Evolutionary conservation across 805 yeast genomes (phyloP).

Genomic region (Metschnikowia similis): DNA sequence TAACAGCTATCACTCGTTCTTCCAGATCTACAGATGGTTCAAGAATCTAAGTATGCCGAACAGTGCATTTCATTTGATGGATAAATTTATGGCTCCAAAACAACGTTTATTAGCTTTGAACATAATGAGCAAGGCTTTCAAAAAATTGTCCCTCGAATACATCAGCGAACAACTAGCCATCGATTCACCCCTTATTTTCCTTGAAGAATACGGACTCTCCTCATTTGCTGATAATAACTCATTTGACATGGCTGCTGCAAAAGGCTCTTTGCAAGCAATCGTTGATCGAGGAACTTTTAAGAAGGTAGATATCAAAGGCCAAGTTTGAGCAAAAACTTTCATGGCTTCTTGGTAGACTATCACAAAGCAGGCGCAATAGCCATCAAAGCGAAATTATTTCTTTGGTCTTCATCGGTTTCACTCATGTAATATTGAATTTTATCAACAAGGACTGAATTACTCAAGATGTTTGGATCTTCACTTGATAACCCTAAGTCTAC

Average conservation of each 20-base stretch:
- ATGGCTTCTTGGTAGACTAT: background rate
- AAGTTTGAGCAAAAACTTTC: slow-evolving; percentile 37
- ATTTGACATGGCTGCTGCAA: slow-evolving; percentile 30
- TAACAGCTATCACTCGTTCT: slow-evolving; percentile 31
- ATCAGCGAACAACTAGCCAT: slow-evolving; percentile 9
- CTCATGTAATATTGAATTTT: slow-evolving; percentile 67
- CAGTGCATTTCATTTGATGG: slow-evolving; percentile 13
- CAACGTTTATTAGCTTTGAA: slow-evolving; percentile 15
- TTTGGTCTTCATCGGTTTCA: slow-evolving; percentile 54
- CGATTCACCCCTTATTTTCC: slow-evolving; percentile 2
- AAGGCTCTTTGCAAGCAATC: slow-evolving; percentile 34
- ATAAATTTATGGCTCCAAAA: slow-evolving; percentile 14
- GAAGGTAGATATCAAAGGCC: slow-evolving; percentile 88
- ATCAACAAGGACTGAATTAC: slow-evolving; percentile 44
- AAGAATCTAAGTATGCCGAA: slow-evolving; percentile 2
- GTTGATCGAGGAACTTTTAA: slow-evolving; percentile 38
- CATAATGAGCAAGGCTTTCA: slow-evolving; percentile 18
- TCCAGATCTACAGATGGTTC: slow-evolving; percentile 19
- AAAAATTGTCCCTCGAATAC: slow-evolving; percentile 8
- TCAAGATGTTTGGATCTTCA: slow-evolving; percentile 46
- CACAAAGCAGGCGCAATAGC: slow-evolving; percentile 55
- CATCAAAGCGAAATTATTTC: slow-evolving; percentile 67
- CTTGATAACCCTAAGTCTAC: slow-evolving; percentile 50
- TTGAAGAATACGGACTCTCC: slow-evolving; percentile 31
- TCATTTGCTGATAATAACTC: slow-evolving; percentile 20